Base-by-base conservation (phyloP, 176 grass and related monocot genomes). In the Paspalum notatum region DNA sequence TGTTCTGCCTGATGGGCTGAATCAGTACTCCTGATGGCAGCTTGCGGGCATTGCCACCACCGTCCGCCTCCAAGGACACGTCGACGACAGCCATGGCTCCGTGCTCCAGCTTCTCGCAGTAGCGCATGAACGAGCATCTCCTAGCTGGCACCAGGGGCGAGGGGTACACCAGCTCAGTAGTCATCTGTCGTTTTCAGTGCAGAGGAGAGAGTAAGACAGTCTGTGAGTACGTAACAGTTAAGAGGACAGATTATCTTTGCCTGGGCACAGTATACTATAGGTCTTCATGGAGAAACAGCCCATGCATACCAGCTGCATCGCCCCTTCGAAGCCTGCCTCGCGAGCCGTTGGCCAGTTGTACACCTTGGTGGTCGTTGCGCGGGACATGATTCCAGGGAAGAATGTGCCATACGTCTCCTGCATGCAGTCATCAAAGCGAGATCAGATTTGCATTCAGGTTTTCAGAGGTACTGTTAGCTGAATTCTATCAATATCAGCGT, bases 21-120 rank as follows among this genome's bases (percentile, higher is more conserved):
- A 95, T 83, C 22, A 95, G 50, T 24, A 86, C 2, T 8, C 93
- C 93, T n/a, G 93, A 95, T 50, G 93, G 87, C 74, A 89, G 74
- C 85, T 77, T 92, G n/a, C 64, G 84, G 80, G 70, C 90, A 42
- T 39, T 79, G 21, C 61, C 55, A 21, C 43, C 56, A 14, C 83
- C 51, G 7, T 46, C 64, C n/a, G n/a, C n/a, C 17, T 92, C 72
- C 21, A 88, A 47, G 27, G 90, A 92, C 13, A 95, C 85, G 14
- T 95, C 93, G 41, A 85, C 79, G 16, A 95, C 25, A 7, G 64
- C 85, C 56, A 62, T 27, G 18, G 66, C 21, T 47, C 87, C 85
- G 1, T 88, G 59, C 4, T 62, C 49, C 43, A 90, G 75, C 51
- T 17, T 62, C 60, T 72, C 86, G 68, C 90, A 90, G 44, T 75